Base-by-base conservation (phyloP, 202 grass and related monocot species). In the Panicum virgatum region DNA sequence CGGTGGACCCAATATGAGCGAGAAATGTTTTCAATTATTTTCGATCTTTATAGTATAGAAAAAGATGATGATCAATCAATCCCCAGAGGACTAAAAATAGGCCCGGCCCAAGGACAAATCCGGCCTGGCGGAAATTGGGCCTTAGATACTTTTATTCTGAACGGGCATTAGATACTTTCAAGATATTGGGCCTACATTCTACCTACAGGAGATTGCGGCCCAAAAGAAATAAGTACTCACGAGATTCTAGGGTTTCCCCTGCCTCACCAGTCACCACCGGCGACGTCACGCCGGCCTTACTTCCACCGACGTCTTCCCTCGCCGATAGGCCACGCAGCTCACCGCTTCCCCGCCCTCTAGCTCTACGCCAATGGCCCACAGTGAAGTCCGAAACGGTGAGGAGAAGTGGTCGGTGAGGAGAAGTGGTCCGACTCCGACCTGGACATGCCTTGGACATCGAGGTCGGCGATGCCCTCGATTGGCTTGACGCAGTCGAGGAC, bases 391-490 rank as follows among this genome's bases (percentile, higher is more conserved):
- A 70, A n/a, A n/a, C n/a, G n/a, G n/a, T n/a, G n/a, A n/a, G n/a
- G n/a, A n/a, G n/a, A n/a, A n/a, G n/a, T n/a, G n/a, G n/a, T n/a
- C 37, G 10, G 38, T 2, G 85, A 71, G 16, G 88, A 85, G 3
- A 70, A 86, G 60, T 96, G 80, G 57, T 93, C 90, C 6, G 89
- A 98, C 69, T 90, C 87, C 19, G 96, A 96, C 62, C 85, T 92
- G 23, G 87, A 88, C 14, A 96, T 13, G 96, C 75, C 12, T 70
- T 52, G 11, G 91, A 98, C 69, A 79, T 75, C 12, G 96, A 94
- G 34, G 89, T 99, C 20, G 87, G 80, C 20, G 90, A 96, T 11
- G 92, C 92, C 5, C 70, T 93, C 16, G 91, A 91, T 43, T 96
- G 90, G 92, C 71, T 93, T 4, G 96, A 98, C 60, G 76, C 91